Base-by-base conservation (phyloP, 768 basidiomycete species). In the Suillus luteus region DNA sequence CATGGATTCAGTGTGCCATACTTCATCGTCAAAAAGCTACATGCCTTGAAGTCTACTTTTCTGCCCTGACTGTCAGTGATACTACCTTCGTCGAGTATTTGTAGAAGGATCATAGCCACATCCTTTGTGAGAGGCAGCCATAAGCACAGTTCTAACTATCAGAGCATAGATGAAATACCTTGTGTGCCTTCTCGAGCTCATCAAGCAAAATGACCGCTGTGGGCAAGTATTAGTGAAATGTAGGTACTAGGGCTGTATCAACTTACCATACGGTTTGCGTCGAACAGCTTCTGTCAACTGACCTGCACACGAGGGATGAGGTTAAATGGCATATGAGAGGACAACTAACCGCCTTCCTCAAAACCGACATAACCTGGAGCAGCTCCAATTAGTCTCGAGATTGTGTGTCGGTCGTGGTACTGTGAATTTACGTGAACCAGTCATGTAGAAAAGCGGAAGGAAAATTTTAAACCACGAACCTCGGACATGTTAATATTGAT, bases 401-500 rank as follows among this genome's bases (percentile, higher is more conserved):
- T 89, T 0, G 93, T 94, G 71, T 98, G 93, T 61, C 95, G 86
- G 67, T 96, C 95, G 59, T 93, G 92, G 70, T 91, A 97, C 84
- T 93, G 75, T n/a, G 58, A 43, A 43, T 4, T n/a, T 15, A 12
- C 0, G 15, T 52, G 44, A 57, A 10, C 44, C 15, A 11, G 43
- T 31, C 14, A 63, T 11, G 51, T 49, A 48, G 24, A 22, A 55
- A 37, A 17, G 43, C 27, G 17, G 2, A 31, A 10, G 11, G 44
- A 4, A 31, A 41, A 19, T 38, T 58, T 31, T 3, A 38, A 33
- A 14, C n/a, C 15, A 55, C 68, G 27, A 64, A 81, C 73, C 78
- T 97, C 93, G n/a, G 92, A 91, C 93, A 96, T 95, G 68, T 97
- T 96, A 72, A 96, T 93, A 64, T 89, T 92, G 66, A 95, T 93